A percentile compares a stretch with the other conserved stretches of the same genome.
phyloP scores from a whole-genome alignment of 2,329 filamentous ascomycete species.

The Lecanicillium sp. region DNA sequence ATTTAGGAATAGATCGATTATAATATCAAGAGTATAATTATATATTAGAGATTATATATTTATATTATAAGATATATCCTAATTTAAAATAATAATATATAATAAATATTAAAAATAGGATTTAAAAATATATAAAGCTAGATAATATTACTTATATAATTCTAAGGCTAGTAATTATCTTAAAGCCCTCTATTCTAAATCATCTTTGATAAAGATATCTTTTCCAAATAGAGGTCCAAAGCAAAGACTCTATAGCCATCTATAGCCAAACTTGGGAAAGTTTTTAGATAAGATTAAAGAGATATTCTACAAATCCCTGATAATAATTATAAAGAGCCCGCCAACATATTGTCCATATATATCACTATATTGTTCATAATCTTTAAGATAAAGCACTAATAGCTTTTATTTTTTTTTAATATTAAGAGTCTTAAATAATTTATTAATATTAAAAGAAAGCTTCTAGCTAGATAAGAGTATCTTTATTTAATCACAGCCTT shows the following conservation, averaged over 20 bases:
- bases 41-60: not conserved
- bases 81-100: not conserved
- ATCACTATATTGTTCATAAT: constrained; percentile 3
- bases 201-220: constrained; percentile 2
- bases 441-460: constrained; percentile 4
- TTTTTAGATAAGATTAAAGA: constrained; percentile 1
- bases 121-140: constrained; percentile 1
- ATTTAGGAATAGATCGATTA: constrained; percentile 1
- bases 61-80: not conserved
- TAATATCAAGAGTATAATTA: constrained; percentile 4
- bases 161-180: constrained; percentile 1
- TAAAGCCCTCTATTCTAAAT: not conserved
- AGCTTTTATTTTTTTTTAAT: not conserved
- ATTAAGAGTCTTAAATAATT: constrained; percentile 2
- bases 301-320: constrained; percentile 3
- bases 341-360: constrained; percentile 5
- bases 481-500: constrained; percentile 2
- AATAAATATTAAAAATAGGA: constrained; percentile 3
- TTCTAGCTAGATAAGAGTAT: constrained; percentile 6
- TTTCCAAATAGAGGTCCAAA: constrained; percentile 2
- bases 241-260: constrained; percentile 1
- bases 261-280: constrained; percentile 3
- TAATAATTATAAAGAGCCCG: constrained; percentile 3
- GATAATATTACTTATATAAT: constrained; percentile 1
- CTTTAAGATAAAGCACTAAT: constrained; percentile 1